Conservation (phyloP, 1,139 yeast species). For the Pichia kudriavzevii region DNA sequence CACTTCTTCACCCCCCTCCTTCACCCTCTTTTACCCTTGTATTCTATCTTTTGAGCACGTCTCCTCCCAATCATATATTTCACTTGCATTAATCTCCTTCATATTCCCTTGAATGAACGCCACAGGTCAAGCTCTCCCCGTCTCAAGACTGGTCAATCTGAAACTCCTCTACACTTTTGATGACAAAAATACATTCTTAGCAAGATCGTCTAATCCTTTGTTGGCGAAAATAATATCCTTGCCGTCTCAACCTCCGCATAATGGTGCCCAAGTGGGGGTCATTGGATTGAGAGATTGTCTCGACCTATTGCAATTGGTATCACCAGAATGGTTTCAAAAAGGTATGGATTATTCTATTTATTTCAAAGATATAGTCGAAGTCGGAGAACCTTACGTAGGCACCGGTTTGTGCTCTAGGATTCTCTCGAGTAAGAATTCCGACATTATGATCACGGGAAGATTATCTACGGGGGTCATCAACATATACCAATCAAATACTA, state of each 20-base stretch:
- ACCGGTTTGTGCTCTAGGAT: conserved; percentile 54
- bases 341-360: conserved; percentile 56
- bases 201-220: conserved; percentile 41
- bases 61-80: neutral
- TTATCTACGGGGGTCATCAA: conserved; percentile 56
- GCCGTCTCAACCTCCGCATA: conserved; percentile 27
- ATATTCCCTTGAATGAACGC: neutral
- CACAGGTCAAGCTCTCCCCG: conserved; percentile 17
- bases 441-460: conserved; percentile 54
- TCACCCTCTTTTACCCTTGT: neutral
- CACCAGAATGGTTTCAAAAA: conserved; percentile 52
- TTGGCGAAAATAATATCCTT: conserved; percentile 43
- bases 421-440: conserved; percentile 21
- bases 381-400: conserved; percentile 72
- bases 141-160: conserved; percentile 26
- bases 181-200: conserved; percentile 50
- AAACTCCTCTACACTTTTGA: conserved; percentile 58
- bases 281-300: conserved; percentile 47
- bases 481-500: conserved; percentile 35
- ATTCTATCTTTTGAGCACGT: neutral
- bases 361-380: conserved; percentile 65
- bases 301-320: conserved; percentile 41
- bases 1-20: neutral
- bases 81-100: neutral
- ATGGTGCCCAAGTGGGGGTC: conserved; percentile 44